These are phyloP conservation scores for Sporothrix euskadiensis DNA, from an alignment of 2,329 filamentous ascomycete species.

Conservation along the genomic window DNA sequence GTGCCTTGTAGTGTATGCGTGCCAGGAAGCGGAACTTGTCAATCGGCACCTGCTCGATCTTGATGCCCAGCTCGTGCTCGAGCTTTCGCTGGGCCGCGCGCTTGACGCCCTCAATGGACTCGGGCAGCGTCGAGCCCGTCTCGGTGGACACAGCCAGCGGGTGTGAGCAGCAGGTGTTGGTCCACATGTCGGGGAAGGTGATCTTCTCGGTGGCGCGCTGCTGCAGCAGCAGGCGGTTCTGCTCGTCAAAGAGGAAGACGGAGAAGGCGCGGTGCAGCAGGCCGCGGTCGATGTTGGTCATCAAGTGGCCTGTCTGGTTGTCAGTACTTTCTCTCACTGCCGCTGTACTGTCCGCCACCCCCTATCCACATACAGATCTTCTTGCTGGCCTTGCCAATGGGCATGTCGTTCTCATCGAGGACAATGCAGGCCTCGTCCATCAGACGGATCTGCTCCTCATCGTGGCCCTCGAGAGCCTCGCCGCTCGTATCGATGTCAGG, in stretches of 20 bases:
- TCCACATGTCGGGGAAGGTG: conserved; percentile 99
- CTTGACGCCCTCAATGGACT: conserved; percentile 83
- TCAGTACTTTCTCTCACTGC: not conserved
- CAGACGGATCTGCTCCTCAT: conserved; percentile 94
- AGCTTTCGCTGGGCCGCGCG: conserved; percentile 90
- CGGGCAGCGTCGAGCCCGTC: conserved; percentile 78
- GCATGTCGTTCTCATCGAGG: conserved; percentile 83
- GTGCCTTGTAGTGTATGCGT: conserved; percentile 96
- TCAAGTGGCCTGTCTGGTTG: conserved; percentile 73
- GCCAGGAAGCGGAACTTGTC: conserved; percentile 94
- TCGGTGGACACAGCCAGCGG: conserved; percentile 88
- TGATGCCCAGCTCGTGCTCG: conserved; percentile 92
- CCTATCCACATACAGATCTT: conserved; percentile 75
- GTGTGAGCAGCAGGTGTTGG: conserved; percentile 99
- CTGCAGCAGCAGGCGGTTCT: conserved; percentile 90
- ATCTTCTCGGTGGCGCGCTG: conserved; percentile 97
- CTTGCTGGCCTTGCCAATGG: conserved; percentile 96
- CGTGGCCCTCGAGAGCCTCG: conserved; percentile 81
- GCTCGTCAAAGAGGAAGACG: conserved; percentile 93
- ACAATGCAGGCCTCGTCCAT: conserved; percentile 99
- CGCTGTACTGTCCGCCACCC: not conserved
- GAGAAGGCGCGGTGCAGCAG: conserved; percentile 97
- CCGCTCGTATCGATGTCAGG: conserved; percentile 75
- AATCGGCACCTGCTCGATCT: conserved; percentile 80
- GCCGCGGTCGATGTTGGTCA: conserved; percentile 97